Percentiles rank a stretch among this genome's conserved stretches.
Evolutionary conservation across 2,329 filamentous ascomycete genomes (phyloP).

Genomic region (Penicillium decumbens): DNA sequence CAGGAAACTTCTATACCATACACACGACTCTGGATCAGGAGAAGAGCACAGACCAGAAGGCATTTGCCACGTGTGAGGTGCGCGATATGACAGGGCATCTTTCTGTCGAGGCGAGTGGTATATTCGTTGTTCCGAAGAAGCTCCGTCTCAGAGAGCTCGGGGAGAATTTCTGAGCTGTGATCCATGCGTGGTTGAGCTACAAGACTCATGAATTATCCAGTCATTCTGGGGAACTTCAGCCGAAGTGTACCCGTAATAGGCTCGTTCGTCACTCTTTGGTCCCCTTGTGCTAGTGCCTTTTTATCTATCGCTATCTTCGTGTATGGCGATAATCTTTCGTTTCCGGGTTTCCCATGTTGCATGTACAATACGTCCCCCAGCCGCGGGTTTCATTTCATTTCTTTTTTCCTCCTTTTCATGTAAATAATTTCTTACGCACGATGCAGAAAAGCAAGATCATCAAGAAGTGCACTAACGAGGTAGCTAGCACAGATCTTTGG

Average conservation of each 20-base stretch:
- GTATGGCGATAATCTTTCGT: neutral
- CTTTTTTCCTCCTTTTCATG: neutral
- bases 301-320: neutral
- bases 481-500: neutral
- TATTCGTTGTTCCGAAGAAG: constrained; percentile 57
- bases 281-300: neutral
- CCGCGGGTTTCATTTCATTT: neutral
- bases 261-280: neutral
- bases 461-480: neutral
- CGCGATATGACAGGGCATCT: constrained; percentile 48
- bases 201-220: neutral
- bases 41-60: constrained; percentile 38
- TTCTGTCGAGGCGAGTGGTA: constrained; percentile 55
- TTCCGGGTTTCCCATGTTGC: neutral
- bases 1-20: constrained; percentile 62
- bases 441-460: neutral
- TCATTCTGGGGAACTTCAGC: neutral
- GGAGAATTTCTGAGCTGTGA: constrained; percentile 36
- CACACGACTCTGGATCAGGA: constrained; percentile 42
- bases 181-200: neutral
- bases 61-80: constrained; percentile 34
- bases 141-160: constrained; percentile 41
- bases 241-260: neutral
- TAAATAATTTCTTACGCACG: neutral
- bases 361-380: neutral